Conservation (phyloP, 768 basidiomycete species). For the Leccinum arenicola region DNA sequence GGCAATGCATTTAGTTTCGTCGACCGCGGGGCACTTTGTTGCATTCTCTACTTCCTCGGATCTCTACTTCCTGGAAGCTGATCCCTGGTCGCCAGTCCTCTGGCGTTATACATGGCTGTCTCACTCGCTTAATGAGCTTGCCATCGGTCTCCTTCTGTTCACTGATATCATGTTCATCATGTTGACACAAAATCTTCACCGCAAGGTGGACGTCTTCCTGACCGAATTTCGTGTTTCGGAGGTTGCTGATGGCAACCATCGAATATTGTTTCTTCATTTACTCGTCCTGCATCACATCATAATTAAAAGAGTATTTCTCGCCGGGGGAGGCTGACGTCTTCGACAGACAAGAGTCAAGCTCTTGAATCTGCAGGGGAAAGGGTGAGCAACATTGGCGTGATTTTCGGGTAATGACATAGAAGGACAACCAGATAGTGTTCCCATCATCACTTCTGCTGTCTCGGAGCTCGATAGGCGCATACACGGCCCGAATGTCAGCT, state of each 20-base stretch:
- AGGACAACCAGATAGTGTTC: conserved; percentile 15
- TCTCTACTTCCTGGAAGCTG: no score
- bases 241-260: conserved; percentile 1
- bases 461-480: conserved; percentile 14
- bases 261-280: background rate
- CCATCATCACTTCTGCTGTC: conserved; percentile 16
- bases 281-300: conserved; percentile 7
- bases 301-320: background rate
- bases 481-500: conserved; percentile 4
- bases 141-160: conserved; percentile 13
- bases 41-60: no score
- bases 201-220: conserved; percentile 16
- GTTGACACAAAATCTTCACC: conserved; percentile 4
- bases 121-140: conserved; percentile 7
- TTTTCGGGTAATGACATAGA: background rate
- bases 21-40: no score
- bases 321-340: background rate
- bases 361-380: conserved; percentile 9
- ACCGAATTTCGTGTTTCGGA: conserved; percentile 17
- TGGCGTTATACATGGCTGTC: conserved; percentile 1
- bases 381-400: background rate
- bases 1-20: no score
- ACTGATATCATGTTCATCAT: conserved; percentile 11
- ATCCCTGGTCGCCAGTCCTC: background rate
- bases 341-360: background rate